phyloP scores from a whole-genome alignment of 1,284 basidiomycete species.

The Macrocybe sp. region DNA sequence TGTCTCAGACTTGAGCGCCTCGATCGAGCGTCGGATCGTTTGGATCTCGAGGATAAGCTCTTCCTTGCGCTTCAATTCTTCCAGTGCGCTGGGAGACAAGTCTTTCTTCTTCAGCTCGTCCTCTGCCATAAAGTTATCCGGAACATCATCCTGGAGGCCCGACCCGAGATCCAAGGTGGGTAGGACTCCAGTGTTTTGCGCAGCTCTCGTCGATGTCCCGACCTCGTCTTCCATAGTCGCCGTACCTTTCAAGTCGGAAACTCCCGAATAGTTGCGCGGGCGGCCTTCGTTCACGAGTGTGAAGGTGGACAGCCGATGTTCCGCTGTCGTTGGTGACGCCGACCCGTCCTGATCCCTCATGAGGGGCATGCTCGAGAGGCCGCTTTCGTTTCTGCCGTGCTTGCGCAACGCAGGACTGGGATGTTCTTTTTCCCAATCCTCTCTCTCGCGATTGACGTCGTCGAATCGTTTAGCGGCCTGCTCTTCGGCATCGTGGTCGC shows the following conservation, averaged over 20 bases:
- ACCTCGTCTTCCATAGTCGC: constrained; percentile 54
- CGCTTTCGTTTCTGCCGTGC: constrained; percentile 61
- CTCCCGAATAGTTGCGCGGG: constrained; percentile 53
- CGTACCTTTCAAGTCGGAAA: constrained; percentile 69
- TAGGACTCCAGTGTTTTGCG: constrained; percentile 53
- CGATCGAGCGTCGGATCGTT: constrained; percentile 72
- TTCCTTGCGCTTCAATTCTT: constrained; percentile 62
- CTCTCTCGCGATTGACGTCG: constrained; percentile 65
- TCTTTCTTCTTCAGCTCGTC: constrained; percentile 34
- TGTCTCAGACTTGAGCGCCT: constrained; percentile 63
- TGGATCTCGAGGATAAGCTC: constrained; percentile 71
- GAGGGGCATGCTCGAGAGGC: constrained; percentile 47
- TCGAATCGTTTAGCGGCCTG: constrained; percentile 72
- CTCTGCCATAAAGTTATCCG: constrained; percentile 55
- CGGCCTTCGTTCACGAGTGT: constrained; percentile 49
- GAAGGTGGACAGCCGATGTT: constrained; percentile 42
- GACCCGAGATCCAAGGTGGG: constrained; percentile 70
- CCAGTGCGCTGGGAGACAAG: constrained; percentile 41
- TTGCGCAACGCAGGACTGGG: constrained; percentile 41
- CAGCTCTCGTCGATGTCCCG: constrained; percentile 40
- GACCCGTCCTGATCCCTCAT: constrained; percentile 59
- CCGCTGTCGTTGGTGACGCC: constrained; percentile 42
- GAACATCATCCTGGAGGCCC: constrained; percentile 69
- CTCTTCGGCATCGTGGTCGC: constrained; percentile 72
- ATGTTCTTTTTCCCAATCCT: constrained; percentile 86